A percentile compares a stretch with the other conserved stretches of the same genome.
These are phyloP conservation scores for Coniochaeta pulveracea DNA, from an alignment of 2,329 filamentous ascomycete species.

Conservation along the genomic window DNA sequence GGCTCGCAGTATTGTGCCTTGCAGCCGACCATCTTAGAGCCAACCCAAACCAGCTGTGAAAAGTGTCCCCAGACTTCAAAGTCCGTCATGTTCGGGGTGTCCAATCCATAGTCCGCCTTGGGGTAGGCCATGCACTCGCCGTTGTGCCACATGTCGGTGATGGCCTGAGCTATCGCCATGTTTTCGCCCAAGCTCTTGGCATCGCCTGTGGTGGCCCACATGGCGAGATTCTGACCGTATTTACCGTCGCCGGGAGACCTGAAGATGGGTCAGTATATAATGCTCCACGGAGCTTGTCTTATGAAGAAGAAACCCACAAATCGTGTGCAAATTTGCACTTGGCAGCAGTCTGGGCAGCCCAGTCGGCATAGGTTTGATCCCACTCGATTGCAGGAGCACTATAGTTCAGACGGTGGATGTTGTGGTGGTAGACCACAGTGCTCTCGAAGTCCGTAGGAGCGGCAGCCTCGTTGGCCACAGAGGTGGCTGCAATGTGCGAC, in stretches of 20 bases:
- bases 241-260: conserved; percentile 46
- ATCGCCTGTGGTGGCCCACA: conserved; percentile 33
- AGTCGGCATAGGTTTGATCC: conserved; percentile 50
- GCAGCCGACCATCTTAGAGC: conserved; percentile 52
- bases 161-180: conserved; percentile 51
- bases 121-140: conserved; percentile 53
- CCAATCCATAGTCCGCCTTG: conserved; percentile 43
- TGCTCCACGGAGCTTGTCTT: no score
- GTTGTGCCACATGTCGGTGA: conserved; percentile 85
- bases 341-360: conserved; percentile 51
- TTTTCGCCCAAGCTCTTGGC: conserved; percentile 33
- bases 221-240: conserved; percentile 91
- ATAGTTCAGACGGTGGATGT: conserved; percentile 77
- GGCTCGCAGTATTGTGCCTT: conserved; percentile 40
- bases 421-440: conserved; percentile 62
- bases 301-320: conserved; percentile 45
- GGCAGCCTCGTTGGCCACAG: conserved; percentile 7
- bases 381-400: conserved; percentile 54
- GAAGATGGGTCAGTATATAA: conserved; percentile 6
- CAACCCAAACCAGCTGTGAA: conserved; percentile 63
- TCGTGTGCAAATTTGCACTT: conserved; percentile 67
- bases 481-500: no score
- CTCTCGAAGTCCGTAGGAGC: conserved; percentile 17
- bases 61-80: conserved; percentile 67
- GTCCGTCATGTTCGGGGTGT: conserved; percentile 45